Conservation (phyloP, 1,284 basidiomycete genomes). For the Melampsora larici-populina region DNA sequence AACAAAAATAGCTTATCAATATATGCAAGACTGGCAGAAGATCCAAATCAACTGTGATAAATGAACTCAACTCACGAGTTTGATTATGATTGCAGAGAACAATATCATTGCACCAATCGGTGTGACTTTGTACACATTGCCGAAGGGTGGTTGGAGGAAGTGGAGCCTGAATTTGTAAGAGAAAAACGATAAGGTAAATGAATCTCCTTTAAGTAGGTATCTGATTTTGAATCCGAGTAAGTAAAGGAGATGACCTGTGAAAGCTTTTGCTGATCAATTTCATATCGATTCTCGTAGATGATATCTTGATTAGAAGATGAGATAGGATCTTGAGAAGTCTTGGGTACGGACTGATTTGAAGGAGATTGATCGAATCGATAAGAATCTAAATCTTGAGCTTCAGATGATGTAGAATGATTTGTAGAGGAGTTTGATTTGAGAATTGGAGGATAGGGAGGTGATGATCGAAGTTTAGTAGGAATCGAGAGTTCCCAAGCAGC, state of each 20-base stretch:
- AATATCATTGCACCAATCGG: slow-evolving; percentile 96
- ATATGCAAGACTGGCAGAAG: background rate
- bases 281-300: slow-evolving; percentile 19
- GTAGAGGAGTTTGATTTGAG: background rate
- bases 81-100: slow-evolving; percentile 87
- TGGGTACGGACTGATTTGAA: background rate
- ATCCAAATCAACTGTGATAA: slow-evolving; percentile 3
- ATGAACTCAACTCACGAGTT: slow-evolving; percentile 62
- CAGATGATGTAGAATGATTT: background rate
- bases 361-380: no score
- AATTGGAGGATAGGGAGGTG: background rate
- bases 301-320: background rate
- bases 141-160: slow-evolving; percentile 53
- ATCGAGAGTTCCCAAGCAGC: slow-evolving; percentile 86
- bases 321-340: no score
- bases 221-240: background rate
- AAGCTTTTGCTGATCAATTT: slow-evolving; percentile 21
- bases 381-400: no score
- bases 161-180: slow-evolving; percentile 9
- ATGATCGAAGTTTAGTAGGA: slow-evolving; percentile 59
- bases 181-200: background rate
- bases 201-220: background rate
- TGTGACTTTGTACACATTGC: slow-evolving; percentile 54
- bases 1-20: background rate
- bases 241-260: background rate